phyloP scores from a whole-genome alignment of 106 monocot species.

The Apostasia ramifera region DNA sequence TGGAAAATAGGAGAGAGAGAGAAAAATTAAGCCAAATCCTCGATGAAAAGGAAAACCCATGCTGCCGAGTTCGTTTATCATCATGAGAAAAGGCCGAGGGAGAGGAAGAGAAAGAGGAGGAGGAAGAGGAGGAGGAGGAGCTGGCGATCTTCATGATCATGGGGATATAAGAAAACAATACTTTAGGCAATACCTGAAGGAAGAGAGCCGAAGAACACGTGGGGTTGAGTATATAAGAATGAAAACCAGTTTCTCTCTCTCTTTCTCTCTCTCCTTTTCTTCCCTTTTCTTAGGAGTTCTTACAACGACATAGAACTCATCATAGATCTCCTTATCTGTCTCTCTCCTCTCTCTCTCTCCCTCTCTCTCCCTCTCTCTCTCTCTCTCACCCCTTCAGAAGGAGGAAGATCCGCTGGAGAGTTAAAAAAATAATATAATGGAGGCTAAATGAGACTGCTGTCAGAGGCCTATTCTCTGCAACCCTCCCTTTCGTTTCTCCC shows the following conservation, averaged over 20 bases:
- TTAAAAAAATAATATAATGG: slow-evolving; percentile 11
- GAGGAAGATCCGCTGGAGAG: not conserved
- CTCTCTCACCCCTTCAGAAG: not conserved
- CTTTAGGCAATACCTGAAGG: slow-evolving; percentile 34
- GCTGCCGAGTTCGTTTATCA: too few species aligned
- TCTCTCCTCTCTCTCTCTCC: slow-evolving; percentile 1
- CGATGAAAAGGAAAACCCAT: too few species aligned
- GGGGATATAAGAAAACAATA: slow-evolving; percentile 22
- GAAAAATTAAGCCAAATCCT: too few species aligned
- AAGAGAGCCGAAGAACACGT: slow-evolving; percentile 28
- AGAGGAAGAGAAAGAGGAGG: slow-evolving; percentile 3
- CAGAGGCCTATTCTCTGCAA: slow-evolving; percentile 16
- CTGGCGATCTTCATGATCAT: slow-evolving; percentile 17
- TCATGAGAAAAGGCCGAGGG: not conserved
- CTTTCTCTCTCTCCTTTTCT: slow-evolving; percentile 17
- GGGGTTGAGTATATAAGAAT: slow-evolving; percentile 20
- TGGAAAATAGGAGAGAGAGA: not conserved
- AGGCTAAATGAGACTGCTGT: slow-evolving; percentile 21
- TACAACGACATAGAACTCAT: slow-evolving; percentile 17
- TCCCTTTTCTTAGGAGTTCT: slow-evolving; percentile 12
- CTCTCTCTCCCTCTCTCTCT: slow-evolving; percentile 4
- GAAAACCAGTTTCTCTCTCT: slow-evolving; percentile 11
- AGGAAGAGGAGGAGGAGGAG: slow-evolving; percentile 11
- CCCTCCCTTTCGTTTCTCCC: slow-evolving; percentile 14
- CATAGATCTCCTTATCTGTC: slow-evolving; percentile 10